A percentile compares a stretch with the other conserved stretches of the same genome.
These are phyloP conservation scores for Coemansia sp. DNA, from an alignment of 192 early-diverging fungal genomes.

Conservation along the genomic window DNA sequence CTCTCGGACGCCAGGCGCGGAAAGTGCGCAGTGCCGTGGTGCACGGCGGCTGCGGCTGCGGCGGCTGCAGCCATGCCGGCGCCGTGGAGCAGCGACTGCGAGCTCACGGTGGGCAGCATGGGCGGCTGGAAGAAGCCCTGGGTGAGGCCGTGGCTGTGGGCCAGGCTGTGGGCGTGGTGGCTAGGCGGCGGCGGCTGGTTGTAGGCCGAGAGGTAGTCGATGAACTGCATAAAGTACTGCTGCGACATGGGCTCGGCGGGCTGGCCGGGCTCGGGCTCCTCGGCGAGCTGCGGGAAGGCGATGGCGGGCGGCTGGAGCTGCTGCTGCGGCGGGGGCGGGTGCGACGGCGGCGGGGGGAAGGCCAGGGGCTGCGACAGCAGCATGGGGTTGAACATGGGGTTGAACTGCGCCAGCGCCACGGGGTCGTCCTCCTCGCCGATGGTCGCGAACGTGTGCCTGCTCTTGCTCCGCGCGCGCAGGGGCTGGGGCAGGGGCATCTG, in stretches of 20 bases:
- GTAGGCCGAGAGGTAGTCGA: constrained; percentile 50
- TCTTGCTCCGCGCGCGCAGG: too few species aligned
- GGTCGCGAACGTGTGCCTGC: constrained; percentile 49
- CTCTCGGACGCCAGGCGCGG: constrained; percentile 41
- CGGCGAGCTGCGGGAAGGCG: constrained; percentile 47
- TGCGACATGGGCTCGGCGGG: constrained; percentile 25
- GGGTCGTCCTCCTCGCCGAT: constrained; percentile 50
- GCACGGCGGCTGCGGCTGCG: constrained; percentile 2
- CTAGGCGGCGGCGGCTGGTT: constrained; percentile 19
- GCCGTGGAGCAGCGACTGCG: constrained; percentile 4
- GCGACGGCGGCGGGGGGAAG: constrained; percentile 33
- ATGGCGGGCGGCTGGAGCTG: constrained; percentile 9
- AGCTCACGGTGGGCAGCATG: constrained; percentile 10
- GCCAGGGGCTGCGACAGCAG: constrained; percentile 45
- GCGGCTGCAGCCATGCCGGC: constrained; percentile 11
- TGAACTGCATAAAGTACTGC: constrained; percentile 55
- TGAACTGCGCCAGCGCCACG: constrained; percentile 22
- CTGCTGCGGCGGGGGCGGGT: not conserved
- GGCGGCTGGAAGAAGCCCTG: constrained; percentile 3
- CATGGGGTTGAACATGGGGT: constrained; percentile 49
- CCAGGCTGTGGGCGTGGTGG: constrained; percentile 5
- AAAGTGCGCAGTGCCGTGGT: constrained; percentile 24
- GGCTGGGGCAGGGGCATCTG: too few species aligned
- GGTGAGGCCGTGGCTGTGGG: not conserved
- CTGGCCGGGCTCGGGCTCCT: constrained; percentile 22